Conservation (phyloP, 495 filamentous ascomycete species). For the Neurospora tetrasperma region DNA sequence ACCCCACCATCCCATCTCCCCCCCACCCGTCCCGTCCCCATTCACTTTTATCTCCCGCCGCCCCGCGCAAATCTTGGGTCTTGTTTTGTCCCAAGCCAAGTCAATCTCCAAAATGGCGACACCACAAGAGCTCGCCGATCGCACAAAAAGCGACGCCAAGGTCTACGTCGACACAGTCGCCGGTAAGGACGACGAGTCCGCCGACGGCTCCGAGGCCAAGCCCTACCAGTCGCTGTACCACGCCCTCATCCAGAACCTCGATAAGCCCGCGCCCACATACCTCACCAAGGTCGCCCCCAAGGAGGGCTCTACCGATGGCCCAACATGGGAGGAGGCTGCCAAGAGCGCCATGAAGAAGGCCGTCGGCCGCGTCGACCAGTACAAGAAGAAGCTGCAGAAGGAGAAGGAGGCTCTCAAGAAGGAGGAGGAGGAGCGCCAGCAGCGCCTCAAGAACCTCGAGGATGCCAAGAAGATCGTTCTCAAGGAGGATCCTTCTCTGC, state of each 20-base stretch:
- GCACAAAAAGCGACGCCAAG: conserved; percentile 38
- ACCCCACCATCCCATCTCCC: conserved; percentile 9
- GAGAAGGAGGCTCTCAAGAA: conserved; percentile 55
- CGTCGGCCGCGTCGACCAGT: conserved; percentile 55
- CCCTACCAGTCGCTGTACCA: conserved; percentile 74
- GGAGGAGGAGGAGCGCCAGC: conserved; percentile 63
- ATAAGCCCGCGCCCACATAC: conserved; percentile 49
- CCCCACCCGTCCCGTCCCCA: conserved; percentile 1
- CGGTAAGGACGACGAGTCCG: conserved; percentile 56
- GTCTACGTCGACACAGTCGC: conserved; percentile 73
- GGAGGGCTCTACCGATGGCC: conserved; percentile 40
- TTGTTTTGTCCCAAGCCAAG: conserved; percentile 4
- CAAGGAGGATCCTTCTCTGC: conserved; percentile 68
- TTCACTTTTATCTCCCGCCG: conserved; percentile 2
- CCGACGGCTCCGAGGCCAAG: conserved; percentile 56
- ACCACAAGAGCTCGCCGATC: conserved; percentile 31
- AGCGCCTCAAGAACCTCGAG: conserved; percentile 54
- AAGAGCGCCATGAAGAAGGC: conserved; percentile 81
- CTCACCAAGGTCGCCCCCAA: conserved; percentile 58
- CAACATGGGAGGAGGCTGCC: conserved; percentile 72
- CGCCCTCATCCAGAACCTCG: conserved; percentile 63
- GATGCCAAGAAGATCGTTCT: conserved; percentile 84
- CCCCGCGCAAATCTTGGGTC: conserved; percentile 6
- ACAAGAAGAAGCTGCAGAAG: conserved; percentile 71
- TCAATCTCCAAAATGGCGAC: conserved; percentile 21